Base-by-base conservation (phyloP, 2,329 filamentous ascomycete species). In the Diaporthe caulivora region DNA sequence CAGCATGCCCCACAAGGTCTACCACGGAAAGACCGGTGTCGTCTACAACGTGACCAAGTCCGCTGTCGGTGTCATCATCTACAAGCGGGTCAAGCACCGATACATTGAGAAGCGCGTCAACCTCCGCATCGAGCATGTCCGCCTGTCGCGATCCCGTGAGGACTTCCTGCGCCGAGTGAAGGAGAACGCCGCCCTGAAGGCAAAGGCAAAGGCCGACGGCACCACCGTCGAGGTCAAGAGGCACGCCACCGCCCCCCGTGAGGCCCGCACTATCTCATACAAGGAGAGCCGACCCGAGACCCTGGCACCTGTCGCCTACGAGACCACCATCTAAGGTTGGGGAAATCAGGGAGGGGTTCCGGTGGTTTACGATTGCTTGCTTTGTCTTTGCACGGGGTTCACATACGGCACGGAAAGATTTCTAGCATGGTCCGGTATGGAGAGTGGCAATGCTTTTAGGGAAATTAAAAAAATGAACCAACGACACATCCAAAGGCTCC, bases 81-180 rank as follows among this genome's bases (percentile, higher is more conserved):
- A 97, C 94, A 98, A 98, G 92, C 95, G 97, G 87, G 97, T 99
- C 86, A 95, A 95, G 89, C 97, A 98, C 93, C 94, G 96, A 84
- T 99, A 98, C 92, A 91, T 99, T 86, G 97, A 99, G 94, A 99
- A 99, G 95, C 96, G 97, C 87, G 92, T 99, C 90, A 98, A 98
- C 92, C 91, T 99, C 89, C 95, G 97, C 85, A 88, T 98, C 87
- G 97, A 99, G 93, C 97, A 99, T 93, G 91, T 99, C 88, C 88
- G 89, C 83, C 94, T 94, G 85, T 98, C 96, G 81, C 94, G 97
- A 86, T 98, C 96, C 83, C 92, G 97, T 84, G 96, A 98, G 83
- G 96, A 97, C 86, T 98, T 99, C 91, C 87, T 98, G 83, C 92
- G 91, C 89, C 93, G 96, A 83, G 96, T 99, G 86, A 98, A 98